phyloP scores from a whole-genome alignment of 2,329 filamentous ascomycete species.

The Amauroascus verrucosus region DNA sequence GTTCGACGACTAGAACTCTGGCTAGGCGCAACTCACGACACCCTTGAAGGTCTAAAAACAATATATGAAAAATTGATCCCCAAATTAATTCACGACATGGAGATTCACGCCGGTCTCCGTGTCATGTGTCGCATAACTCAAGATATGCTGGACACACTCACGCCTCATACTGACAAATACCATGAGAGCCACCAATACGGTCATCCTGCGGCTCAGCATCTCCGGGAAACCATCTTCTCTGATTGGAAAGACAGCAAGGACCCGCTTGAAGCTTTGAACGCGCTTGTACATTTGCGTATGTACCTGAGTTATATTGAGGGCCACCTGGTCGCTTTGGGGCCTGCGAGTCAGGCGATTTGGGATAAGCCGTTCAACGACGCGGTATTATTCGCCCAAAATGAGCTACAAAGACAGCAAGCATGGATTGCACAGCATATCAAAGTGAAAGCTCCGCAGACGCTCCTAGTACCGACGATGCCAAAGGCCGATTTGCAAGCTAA shows the following conservation, averaged over 20 bases:
- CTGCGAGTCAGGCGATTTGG: slow-evolving; percentile 28
- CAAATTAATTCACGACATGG: slow-evolving; percentile 22
- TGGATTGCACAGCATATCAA: slow-evolving; percentile 29
- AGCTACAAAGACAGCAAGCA: slow-evolving; percentile 23
- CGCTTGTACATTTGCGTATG: slow-evolving; percentile 20
- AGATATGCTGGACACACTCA: slow-evolving; percentile 18
- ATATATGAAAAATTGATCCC: slow-evolving; percentile 23
- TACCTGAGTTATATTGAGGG: slow-evolving; percentile 27
- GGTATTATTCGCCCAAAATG: slow-evolving; percentile 18
- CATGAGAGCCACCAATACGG: slow-evolving; percentile 22
- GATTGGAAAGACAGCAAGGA: slow-evolving; percentile 17
- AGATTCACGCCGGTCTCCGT: slow-evolving; percentile 25
- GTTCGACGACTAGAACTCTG: slow-evolving; percentile 26
- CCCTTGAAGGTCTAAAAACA: slow-evolving; percentile 18
- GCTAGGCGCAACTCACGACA: slow-evolving; percentile 27
- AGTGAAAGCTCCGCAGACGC: slow-evolving; percentile 26
- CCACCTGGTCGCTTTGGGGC: slow-evolving; percentile 23
- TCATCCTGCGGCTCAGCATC: slow-evolving; percentile 15
- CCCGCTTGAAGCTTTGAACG: slow-evolving; percentile 24
- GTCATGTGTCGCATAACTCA: slow-evolving; percentile 23
- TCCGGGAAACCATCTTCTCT: slow-evolving; percentile 25
- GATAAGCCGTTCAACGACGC: slow-evolving; percentile 27
- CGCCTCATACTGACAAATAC: slow-evolving; percentile 22
- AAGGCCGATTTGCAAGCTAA: background rate
- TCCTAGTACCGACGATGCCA: slow-evolving; percentile 26